phyloP scores from a whole-genome alignment of 2,329 filamentous ascomycete genomes.

The Ambrosiella cleistominuta region DNA sequence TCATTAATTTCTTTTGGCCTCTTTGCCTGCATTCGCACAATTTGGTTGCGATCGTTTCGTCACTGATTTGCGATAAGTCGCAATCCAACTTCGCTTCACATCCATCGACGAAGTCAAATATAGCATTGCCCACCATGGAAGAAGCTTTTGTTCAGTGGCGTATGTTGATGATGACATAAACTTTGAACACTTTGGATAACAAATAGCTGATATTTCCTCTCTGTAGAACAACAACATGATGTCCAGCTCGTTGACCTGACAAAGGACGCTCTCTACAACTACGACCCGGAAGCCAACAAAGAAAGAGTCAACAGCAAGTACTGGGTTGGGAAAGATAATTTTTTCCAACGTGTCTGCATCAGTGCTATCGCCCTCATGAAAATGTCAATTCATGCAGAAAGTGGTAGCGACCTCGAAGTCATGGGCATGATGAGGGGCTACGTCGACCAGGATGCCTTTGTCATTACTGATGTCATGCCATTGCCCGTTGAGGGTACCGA shows the following conservation, averaged over 20 bases:
- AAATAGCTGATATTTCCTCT: neutral
- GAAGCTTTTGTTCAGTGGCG: too few species aligned
- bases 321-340: conserved; percentile 61
- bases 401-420: conserved; percentile 77
- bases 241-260: conserved; percentile 67
- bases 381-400: conserved; percentile 99
- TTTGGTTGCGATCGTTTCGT: too few species aligned
- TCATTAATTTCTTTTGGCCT: too few species aligned
- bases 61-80: too few species aligned
- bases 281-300: conserved; percentile 34
- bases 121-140: too few species aligned
- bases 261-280: conserved; percentile 82
- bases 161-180: too few species aligned
- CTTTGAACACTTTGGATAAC: too few species aligned
- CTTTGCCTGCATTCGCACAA: too few species aligned
- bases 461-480: conserved; percentile 87
- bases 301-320: conserved; percentile 51
- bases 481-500: conserved; percentile 96
- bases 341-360: conserved; percentile 90
- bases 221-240: conserved; percentile 69
- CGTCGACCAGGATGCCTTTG: conserved; percentile 64
- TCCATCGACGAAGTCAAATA: too few species aligned
- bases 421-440: conserved; percentile 99
- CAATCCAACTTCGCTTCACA: too few species aligned
- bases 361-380: conserved; percentile 87